Evolutionary conservation across 257 asterid genomes (phyloP).

Genomic region (Nemophila menziesii): DNA sequence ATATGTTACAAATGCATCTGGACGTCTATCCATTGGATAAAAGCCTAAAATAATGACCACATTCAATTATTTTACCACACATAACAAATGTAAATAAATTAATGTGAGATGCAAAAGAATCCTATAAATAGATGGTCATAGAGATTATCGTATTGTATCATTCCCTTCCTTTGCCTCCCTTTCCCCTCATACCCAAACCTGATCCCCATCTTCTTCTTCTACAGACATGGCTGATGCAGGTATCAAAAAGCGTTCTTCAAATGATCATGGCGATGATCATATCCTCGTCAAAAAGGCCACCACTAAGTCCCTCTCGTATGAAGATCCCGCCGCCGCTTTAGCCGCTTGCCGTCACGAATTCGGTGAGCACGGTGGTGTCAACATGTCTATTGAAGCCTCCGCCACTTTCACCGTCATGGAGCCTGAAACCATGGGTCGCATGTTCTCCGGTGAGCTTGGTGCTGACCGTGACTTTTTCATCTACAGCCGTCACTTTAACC

Average conservation of each 20-base stretch:
- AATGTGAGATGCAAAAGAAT: too few species aligned
- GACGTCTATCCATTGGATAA: not conserved
- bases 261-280: slow-evolving; percentile 27
- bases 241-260: slow-evolving; percentile 49
- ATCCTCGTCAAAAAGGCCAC: slow-evolving; percentile 33
- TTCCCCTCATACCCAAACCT: not conserved
- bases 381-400: slow-evolving; percentile 98
- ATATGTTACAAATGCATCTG: not conserved
- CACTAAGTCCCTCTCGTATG: slow-evolving; percentile 15
- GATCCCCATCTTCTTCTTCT: not conserved
- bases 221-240: slow-evolving; percentile 38
- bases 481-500: slow-evolving; percentile 95
- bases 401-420: slow-evolving; percentile 99
- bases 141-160: not conserved
- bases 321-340: slow-evolving; percentile 74
- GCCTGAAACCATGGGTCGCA: slow-evolving; percentile 88
- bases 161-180: too few species aligned
- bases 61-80: not conserved
- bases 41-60: not conserved
- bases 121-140: not conserved
- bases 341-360: slow-evolving; percentile 88
- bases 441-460: slow-evolving; percentile 91
- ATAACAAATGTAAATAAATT: too few species aligned
- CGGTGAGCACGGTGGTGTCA: slow-evolving; percentile 98
- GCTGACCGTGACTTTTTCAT: slow-evolving; percentile 85